A percentile compares a stretch with the other conserved stretches of the same genome.
Evolutionary conservation across 805 yeast genomes (phyloP).

Genomic region (Huiozyma naganishii): DNA sequence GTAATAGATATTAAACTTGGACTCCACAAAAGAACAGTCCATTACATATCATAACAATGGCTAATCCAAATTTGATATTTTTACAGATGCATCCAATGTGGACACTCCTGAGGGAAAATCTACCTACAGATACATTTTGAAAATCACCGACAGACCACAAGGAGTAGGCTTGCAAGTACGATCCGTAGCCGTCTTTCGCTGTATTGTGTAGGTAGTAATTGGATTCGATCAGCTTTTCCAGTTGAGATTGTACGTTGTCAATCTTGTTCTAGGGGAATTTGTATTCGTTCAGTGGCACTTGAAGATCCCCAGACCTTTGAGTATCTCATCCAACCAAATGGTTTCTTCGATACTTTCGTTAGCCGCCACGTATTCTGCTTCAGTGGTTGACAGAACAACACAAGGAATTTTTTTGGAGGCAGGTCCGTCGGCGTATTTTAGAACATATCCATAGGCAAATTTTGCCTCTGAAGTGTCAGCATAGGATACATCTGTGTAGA

Average conservation of each 20-base stretch:
- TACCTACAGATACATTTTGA: too few relatives aligned
- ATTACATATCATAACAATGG: too few relatives aligned
- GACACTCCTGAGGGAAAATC: too few relatives aligned
- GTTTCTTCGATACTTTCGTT: neutral
- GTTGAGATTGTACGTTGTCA: conserved; percentile 32
- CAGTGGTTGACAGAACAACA: neutral
- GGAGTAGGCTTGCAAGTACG: conserved; percentile 95
- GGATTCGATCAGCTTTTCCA: conserved; percentile 79
- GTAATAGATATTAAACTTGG: too few relatives aligned
- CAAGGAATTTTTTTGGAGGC: neutral
- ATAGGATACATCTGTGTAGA: conserved; percentile 1
- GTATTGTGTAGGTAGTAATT: conserved; percentile 91
- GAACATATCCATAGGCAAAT: neutral
- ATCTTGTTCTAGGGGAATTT: conserved; percentile 70
- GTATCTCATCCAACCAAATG: conserved; percentile 2
- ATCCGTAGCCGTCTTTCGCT: conserved; percentile 94
- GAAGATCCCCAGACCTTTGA: conserved; percentile 1
- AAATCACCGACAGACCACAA: too few relatives aligned
- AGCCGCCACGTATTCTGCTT: conserved; percentile 1
- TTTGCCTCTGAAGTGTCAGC: neutral
- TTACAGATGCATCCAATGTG: too few relatives aligned
- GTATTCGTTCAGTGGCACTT: conserved; percentile 93
- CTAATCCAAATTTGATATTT: too few relatives aligned
- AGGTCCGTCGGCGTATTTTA: neutral
- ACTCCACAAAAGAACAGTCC: too few relatives aligned